Evolutionary conservation across 1,284 basidiomycete species (phyloP).

Genomic region (Apiotrichum veenhuisii): DNA sequence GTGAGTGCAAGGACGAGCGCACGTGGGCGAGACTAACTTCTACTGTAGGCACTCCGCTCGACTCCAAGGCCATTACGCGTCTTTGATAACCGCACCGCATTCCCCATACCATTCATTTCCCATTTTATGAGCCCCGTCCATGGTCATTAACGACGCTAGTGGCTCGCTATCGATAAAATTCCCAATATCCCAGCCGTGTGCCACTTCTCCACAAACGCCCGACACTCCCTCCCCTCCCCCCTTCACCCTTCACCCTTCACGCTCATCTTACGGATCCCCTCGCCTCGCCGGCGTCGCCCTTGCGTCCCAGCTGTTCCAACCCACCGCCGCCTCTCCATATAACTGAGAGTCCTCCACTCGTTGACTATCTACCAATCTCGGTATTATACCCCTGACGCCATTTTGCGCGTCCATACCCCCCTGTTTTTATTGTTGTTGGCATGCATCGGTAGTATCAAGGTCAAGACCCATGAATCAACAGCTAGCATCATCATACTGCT

Average conservation of each 20-base stretch:
- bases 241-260: too few relatives aligned
- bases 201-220: too few relatives aligned
- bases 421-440: slow-evolving; percentile 10
- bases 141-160: not conserved
- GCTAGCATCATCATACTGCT: not conserved
- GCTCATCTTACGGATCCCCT: too few relatives aligned
- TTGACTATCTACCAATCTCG: not conserved
- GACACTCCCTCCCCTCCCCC: too few relatives aligned
- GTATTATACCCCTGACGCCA: not conserved
- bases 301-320: not conserved
- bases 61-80: slow-evolving; percentile 45
- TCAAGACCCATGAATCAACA: not conserved
- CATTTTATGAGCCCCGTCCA: not conserved
- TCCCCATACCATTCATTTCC: too few relatives aligned
- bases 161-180: too few relatives aligned
- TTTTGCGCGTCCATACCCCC: not conserved
- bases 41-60: slow-evolving; percentile 37
- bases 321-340: not conserved
- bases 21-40: not conserved
- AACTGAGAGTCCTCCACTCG: not conserved
- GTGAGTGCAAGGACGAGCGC: slow-evolving; percentile 21
- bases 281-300: not conserved
- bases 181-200: too few relatives aligned
- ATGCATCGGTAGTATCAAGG: slow-evolving; percentile 8
- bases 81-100: too few relatives aligned